Base-by-base conservation (phyloP, 2,329 filamentous ascomycete genomes). In the Beauveria brongniartii region DNA sequence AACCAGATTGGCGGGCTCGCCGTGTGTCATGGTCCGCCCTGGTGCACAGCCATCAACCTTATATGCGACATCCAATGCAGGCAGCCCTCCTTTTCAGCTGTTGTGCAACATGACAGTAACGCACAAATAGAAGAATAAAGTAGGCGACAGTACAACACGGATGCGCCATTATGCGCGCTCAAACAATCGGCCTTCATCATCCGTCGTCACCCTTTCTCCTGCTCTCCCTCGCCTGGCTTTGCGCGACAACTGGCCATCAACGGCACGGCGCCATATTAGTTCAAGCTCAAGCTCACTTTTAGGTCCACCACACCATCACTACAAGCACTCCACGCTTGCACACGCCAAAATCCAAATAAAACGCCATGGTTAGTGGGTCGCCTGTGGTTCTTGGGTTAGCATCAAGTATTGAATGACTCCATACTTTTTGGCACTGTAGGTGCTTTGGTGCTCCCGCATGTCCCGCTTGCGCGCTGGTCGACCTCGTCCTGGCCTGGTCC, bases 281-380 rank as follows among this genome's bases (percentile, higher is more conserved):
- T 48, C 50, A 48, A 61, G 50, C 28, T 48, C 50, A 48, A 61
- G 58, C 58, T 43, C 41, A 50, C 58, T 43, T 34, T 37, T 34
- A 61, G 58, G 55, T 61, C 51, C 58, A 61, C 58, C 51, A 61
- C 58, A 50, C 58, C 58, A 54, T 61, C 22, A 59, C 46, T 37
- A 43, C 41, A 34, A 44, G 20, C 55, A 43, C 46, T 41, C 40
- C 54, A 37, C 47, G n/a, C 40, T 55, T 18, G 22, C 37, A 37
- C 54, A 37, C 54, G 26, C 57, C 48, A 22, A 53, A 59, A 53
- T 55, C 41, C 41, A 52, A 54, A 61, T 48, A 55, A 54, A 59
- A 59, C 40, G 57, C 57, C 57, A 59, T 59, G 57, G 50, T 30
- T 47, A 24, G 56, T 59, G 56, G 56, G 48, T 59, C 56, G 53